Percentiles rank a stretch among this genome's conserved stretches.
These are phyloP conservation scores for Hydrangea macrophylla DNA, from an alignment of 148 eudicot genomes.

Conservation along the genomic window DNA sequence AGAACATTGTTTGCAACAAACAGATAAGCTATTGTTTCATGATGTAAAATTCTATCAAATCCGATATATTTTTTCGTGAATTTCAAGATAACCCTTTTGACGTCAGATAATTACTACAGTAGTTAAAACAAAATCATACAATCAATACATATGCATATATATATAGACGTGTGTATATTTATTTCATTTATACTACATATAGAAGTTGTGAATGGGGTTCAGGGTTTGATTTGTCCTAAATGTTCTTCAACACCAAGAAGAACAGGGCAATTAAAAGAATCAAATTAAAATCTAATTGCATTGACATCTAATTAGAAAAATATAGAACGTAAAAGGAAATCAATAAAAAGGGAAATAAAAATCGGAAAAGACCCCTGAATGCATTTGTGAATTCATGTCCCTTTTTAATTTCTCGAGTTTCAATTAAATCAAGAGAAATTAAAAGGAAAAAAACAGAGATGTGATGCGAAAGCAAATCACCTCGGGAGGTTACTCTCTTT, in stretches of 20 bases:
- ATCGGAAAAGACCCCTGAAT: neutral
- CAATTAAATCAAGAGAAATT: neutral
- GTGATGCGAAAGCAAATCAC: neutral
- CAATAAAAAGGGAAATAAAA: neutral
- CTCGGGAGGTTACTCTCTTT: neutral
- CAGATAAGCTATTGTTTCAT: neutral
- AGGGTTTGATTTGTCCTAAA: neutral
- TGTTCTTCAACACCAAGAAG: neutral
- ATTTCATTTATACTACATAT: no score
- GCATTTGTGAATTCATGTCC: neutral
- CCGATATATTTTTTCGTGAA: slow-evolving; percentile 8
- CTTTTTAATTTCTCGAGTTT: neutral
- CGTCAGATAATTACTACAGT: neutral
- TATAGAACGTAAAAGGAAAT: neutral
- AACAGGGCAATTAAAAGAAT: neutral
- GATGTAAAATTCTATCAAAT: neutral
- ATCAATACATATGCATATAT: neutral
- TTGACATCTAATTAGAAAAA: neutral
- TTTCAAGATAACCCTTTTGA: slow-evolving; percentile 4
- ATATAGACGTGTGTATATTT: no score
- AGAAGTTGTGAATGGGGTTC: neutral
- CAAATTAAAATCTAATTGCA: neutral
- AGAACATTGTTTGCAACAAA: neutral
- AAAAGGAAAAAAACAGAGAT: neutral
- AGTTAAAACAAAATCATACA: neutral